Conservation (phyloP, 768 basidiomycete species). For the Coprinellus aureogranulatus region DNA sequence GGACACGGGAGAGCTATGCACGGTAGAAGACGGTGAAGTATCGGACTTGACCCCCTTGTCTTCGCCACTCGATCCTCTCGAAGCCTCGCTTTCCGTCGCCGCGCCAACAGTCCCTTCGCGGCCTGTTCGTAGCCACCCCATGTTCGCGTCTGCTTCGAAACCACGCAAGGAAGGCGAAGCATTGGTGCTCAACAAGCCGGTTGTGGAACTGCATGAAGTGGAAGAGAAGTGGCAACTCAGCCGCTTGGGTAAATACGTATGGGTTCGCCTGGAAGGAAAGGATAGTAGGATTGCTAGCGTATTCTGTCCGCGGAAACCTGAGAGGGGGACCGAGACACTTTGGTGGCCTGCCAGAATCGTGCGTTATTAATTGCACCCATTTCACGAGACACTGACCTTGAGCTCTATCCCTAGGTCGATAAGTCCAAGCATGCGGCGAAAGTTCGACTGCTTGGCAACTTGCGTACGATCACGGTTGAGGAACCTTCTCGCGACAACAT, state of each 20-base stretch:
- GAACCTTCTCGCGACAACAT: slow-evolving; percentile 41
- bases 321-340: slow-evolving; percentile 27
- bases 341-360: slow-evolving; percentile 83
- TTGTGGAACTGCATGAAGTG: neutral
- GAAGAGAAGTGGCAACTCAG: neutral
- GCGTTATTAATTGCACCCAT: too few relatives aligned
- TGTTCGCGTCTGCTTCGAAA: slow-evolving; percentile 1
- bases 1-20: too few relatives aligned
- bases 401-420: too few relatives aligned
- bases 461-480: slow-evolving; percentile 29
- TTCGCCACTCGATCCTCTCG: neutral
- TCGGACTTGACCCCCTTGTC: slow-evolving; percentile 19
- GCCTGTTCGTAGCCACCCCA: neutral
- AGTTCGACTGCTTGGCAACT: slow-evolving; percentile 8
- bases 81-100: neutral
- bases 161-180: neutral
- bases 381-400: too few relatives aligned
- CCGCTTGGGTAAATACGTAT: slow-evolving; percentile 42
- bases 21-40: slow-evolving; percentile 1
- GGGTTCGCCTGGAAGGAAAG: slow-evolving; percentile 49
- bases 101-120: neutral
- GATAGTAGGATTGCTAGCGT: slow-evolving; percentile 25
- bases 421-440: neutral
- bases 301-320: slow-evolving; percentile 26
- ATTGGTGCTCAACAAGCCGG: neutral